Evolutionary conservation across 2,329 filamentous ascomycete species (phyloP).

Genomic region (Plenodomus lindquistii): DNA sequence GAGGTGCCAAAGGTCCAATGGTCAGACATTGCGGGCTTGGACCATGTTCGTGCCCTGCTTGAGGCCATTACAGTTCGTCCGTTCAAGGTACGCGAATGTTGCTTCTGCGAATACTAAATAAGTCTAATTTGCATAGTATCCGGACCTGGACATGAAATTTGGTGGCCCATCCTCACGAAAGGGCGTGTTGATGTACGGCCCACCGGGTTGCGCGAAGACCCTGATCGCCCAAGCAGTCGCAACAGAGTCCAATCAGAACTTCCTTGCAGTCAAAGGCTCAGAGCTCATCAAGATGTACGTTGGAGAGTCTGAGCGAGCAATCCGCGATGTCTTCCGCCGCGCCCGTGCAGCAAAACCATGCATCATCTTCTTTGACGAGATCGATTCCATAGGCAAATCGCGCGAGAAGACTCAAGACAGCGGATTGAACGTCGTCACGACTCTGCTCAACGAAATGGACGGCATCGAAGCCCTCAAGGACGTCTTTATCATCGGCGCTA

Average conservation of each 20-base stretch:
- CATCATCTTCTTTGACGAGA: constrained; percentile 97
- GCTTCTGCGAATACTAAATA: constrained; percentile 6
- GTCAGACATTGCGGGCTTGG: constrained; percentile 86
- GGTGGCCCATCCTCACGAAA: constrained; percentile 61
- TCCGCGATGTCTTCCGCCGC: constrained; percentile 83
- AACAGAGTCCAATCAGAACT: constrained; percentile 88
- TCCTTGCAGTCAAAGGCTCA: constrained; percentile 90
- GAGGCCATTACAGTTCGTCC: constrained; percentile 63
- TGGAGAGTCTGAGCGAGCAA: constrained; percentile 85
- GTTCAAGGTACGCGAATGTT: constrained; percentile 51
- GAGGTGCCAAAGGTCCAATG: constrained; percentile 85
- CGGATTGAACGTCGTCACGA: constrained; percentile 83
- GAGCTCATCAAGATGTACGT: constrained; percentile 97
- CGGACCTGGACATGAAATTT: constrained; percentile 41
- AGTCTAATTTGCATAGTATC: constrained; percentile 24
- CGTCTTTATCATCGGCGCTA: constrained; percentile 86
- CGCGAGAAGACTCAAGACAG: constrained; percentile 54
- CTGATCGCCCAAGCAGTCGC: constrained; percentile 89
- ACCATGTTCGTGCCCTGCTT: constrained; percentile 68
- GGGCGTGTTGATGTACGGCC: constrained; percentile 86
- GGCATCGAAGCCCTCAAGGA: constrained; percentile 84
- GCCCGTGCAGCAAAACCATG: constrained; percentile 84
- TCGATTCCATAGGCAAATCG: constrained; percentile 77
- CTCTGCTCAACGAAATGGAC: constrained; percentile 92
- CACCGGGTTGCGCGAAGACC: constrained; percentile 93